A percentile compares a stretch with the other conserved stretches of the same genome.
Evolutionary conservation across 2,329 filamentous ascomycete genomes (phyloP).

Genomic region (Xylaria arbuscula): DNA sequence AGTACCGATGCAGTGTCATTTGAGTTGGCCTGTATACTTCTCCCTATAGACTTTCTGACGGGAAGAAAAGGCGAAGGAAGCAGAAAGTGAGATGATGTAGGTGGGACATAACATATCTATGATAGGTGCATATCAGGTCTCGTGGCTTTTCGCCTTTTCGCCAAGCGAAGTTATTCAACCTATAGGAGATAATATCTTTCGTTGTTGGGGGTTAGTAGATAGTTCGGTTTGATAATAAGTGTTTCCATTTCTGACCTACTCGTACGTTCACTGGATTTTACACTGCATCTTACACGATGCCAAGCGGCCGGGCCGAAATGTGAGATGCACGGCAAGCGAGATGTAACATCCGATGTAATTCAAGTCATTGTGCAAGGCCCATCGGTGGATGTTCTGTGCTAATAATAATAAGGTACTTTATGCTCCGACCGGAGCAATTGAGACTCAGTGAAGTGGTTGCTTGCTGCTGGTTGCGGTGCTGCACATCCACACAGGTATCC

Average conservation of each 20-base stretch:
- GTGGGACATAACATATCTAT: background rate
- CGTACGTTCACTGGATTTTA: constrained; percentile 14
- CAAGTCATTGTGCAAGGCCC: constrained; percentile 10
- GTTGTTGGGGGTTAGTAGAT: background rate
- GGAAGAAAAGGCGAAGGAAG: background rate
- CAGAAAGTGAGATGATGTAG: background rate
- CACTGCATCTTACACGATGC: constrained; percentile 11
- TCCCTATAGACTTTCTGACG: too few species aligned
- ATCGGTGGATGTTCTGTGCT: background rate
- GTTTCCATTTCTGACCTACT: background rate
- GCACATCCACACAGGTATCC: constrained; percentile 8
- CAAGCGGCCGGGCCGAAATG: background rate
- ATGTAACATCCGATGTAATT: constrained; percentile 21
- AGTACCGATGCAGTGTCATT: too few species aligned
- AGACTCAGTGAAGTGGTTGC: background rate
- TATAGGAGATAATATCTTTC: background rate
- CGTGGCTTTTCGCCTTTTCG: background rate
- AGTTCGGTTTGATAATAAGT: constrained; percentile 14
- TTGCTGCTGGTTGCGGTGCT: background rate
- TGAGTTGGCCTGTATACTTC: too few species aligned
- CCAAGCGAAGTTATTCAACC: background rate
- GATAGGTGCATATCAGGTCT: background rate
- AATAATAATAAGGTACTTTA: background rate
- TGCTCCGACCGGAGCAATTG: background rate
- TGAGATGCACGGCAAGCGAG: background rate